Evolutionary conservation across 2,329 filamentous ascomycete genomes (phyloP), one percentile per base, ranked within the genome.

Genomic region (Cercospora zeina): DNA sequence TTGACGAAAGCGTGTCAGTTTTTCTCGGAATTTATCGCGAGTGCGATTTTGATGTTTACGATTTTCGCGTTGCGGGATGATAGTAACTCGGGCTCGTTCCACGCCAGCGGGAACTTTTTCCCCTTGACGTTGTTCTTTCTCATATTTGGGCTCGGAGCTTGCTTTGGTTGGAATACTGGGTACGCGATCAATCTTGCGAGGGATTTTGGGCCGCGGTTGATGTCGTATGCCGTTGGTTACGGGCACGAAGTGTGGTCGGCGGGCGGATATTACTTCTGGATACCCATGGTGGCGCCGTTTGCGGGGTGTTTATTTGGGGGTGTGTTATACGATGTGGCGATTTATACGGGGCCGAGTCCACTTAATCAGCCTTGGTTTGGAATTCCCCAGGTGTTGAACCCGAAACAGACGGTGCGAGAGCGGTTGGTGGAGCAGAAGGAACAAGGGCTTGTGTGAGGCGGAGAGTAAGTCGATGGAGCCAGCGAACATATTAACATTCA

Each of bases 141-240:
- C 59, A 83, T 89, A 63, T 88, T 89, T 70, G 87, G 85, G 5
- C 83, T 89, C 24, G 86, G 86, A 24, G 84, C 85, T 19, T 86
- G 84, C 70, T 88, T 88, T 71, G 87, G 87, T 5, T 89, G 85
- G 84, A 84, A 89, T 72, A 89, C 86, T 1, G 86, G 87, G 61
- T 90, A 87, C 72, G 87, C 76, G 1, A 70, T 90, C 64, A 90
- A 89, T 67, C 76, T 89, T 45, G 88, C 87, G 21, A 82, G 88
- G 72, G 88, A 91, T 68, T 87, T 90, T 70, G 87, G 87, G 0
- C 88, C 88, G 1, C 79, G 88, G n/a, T 77, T 90, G 27, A 82
- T 89, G 62, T 83, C 83, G 1, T 88, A 86, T 70, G 84, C 86
- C 74, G 72, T 89, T 56, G 88, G 88, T 1, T 91, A 91, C 70